Evolutionary conservation across 331 rosid genomes (phyloP).

Genomic region (Arachis monticola): DNA sequence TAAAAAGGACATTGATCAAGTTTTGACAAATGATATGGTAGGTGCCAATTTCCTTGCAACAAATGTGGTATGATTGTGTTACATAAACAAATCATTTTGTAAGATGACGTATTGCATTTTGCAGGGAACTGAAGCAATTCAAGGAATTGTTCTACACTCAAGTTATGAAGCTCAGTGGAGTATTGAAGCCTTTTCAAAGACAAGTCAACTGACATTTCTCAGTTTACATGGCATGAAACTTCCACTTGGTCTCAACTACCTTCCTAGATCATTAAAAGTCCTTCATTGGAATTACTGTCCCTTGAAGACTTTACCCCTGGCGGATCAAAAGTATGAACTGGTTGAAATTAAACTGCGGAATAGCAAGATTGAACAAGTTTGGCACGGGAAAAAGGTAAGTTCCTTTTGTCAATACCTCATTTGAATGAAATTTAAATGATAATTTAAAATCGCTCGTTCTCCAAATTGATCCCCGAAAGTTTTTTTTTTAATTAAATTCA

Average conservation of each 20-base stretch:
- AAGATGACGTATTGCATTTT: too few relatives aligned
- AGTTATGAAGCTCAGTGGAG: neutral
- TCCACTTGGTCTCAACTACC: neutral
- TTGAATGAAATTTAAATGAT: too few relatives aligned
- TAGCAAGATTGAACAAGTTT: slow-evolving; percentile 24
- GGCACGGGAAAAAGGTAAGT: slow-evolving; percentile 34
- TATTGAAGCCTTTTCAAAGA: slow-evolving; percentile 26
- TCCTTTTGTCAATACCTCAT: neutral
- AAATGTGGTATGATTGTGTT: too few relatives aligned
- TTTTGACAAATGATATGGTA: too few relatives aligned
- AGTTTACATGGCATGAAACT: neutral
- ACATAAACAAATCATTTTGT: too few relatives aligned
- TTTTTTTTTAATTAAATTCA: too few relatives aligned
- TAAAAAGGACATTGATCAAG: too few relatives aligned
- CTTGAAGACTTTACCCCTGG: neutral
- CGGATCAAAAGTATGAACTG: neutral
- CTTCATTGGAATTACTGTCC: slow-evolving; percentile 21
- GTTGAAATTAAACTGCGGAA: slow-evolving; percentile 17
- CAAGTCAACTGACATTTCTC: slow-evolving; percentile 17
- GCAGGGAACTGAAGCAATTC: too few relatives aligned
- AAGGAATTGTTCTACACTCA: too few relatives aligned
- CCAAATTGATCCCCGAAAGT: too few relatives aligned
- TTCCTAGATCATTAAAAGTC: slow-evolving; percentile 16
- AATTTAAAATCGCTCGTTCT: too few relatives aligned
- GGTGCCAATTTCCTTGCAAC: too few relatives aligned